These are phyloP conservation scores for Vitis riparia DNA, from an alignment of 164 flowering plant genomes.

Conservation along the genomic window DNA sequence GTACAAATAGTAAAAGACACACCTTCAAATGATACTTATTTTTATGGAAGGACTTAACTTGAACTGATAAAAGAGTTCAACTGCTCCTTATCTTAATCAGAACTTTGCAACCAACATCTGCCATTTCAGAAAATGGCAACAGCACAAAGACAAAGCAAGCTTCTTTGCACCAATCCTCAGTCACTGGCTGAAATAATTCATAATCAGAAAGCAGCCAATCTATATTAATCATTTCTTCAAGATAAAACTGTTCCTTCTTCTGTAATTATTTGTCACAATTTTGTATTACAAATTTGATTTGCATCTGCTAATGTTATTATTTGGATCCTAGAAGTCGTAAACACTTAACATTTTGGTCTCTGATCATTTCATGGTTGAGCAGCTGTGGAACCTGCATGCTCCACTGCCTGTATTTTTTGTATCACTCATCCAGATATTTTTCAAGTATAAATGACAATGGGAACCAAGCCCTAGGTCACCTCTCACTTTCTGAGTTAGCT, in stretches of 20 bases:
- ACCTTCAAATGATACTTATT: too few relatives aligned
- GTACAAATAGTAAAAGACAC: too few relatives aligned
- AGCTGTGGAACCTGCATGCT: background rate
- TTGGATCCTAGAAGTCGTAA: background rate
- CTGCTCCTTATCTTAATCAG: constrained; percentile 26
- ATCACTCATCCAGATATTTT: background rate
- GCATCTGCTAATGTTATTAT: background rate
- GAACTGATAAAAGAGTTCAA: background rate
- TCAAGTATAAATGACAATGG: background rate
- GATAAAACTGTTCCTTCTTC: background rate
- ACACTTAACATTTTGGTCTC: too few relatives aligned
- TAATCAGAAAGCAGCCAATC: constrained; percentile 34
- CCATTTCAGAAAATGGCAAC: constrained; percentile 14
- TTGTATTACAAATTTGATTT: background rate
- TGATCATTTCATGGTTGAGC: too few relatives aligned
- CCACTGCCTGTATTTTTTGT: background rate
- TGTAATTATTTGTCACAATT: background rate
- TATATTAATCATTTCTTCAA: background rate
- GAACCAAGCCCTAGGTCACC: background rate
- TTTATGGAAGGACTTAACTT: constrained; percentile 3
- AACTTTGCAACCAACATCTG: background rate
- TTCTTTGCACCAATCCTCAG: constrained; percentile 23
- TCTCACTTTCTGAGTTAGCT: background rate
- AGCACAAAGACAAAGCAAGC: constrained; percentile 38
- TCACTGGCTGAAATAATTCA: background rate